Evolutionary conservation across 2,329 filamentous ascomycete species (phyloP).

Genomic region (Emergomyces africanus): DNA sequence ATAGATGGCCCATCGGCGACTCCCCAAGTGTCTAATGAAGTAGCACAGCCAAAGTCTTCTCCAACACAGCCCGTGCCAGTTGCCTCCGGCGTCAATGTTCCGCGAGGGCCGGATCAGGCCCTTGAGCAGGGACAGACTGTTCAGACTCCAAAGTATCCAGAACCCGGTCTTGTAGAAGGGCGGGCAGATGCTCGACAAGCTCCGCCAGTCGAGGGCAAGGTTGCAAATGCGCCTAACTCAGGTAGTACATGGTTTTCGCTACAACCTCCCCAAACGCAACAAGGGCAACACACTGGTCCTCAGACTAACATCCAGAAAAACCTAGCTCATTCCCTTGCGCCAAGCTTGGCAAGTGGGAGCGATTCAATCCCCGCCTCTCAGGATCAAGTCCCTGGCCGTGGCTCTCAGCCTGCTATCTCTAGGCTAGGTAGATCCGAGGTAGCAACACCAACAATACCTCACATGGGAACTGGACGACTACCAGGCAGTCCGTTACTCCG

Average conservation of each 20-base stretch:
- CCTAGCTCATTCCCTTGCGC: neutral
- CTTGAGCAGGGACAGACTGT: neutral
- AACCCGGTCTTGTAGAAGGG: neutral
- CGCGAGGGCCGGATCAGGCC: neutral
- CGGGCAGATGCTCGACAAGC: neutral
- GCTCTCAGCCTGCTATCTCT: constrained; percentile 4
- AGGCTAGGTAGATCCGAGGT: constrained; percentile 3
- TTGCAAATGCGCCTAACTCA: neutral
- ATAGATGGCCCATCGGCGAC: neutral
- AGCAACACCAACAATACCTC: neutral
- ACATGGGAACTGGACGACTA: neutral
- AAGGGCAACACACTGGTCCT: constrained; percentile 5
- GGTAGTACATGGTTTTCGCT: neutral
- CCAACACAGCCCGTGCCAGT: neutral
- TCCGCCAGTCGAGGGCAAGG: neutral
- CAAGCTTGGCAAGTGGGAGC: constrained; percentile 13
- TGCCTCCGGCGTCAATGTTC: neutral
- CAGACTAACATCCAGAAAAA: neutral
- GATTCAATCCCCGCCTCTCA: constrained; percentile 11
- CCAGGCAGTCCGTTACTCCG: neutral
- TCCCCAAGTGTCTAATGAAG: neutral
- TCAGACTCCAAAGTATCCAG: neutral
- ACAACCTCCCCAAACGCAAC: constrained; percentile 2
- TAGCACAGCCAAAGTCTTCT: neutral
- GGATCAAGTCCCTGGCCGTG: constrained; percentile 13